A percentile compares a stretch with the other conserved stretches of the same genome.
Evolutionary conservation across 208 protist genomes (phyloP).

Genomic region (Trypanosoma avium): DNA sequence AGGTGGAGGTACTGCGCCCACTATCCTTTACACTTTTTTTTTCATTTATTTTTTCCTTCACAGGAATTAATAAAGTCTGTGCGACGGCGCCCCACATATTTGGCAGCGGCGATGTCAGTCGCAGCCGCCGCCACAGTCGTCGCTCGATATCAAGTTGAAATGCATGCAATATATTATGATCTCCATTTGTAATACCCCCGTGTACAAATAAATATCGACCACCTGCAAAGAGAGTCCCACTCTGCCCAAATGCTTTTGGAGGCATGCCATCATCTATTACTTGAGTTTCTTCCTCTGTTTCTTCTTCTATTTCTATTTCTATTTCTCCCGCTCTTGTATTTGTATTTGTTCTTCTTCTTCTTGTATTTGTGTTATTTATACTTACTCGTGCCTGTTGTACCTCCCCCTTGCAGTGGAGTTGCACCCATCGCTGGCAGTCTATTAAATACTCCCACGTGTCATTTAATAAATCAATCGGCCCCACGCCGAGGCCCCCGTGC

Average conservation of each 20-base stretch:
- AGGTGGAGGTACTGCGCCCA: no score
- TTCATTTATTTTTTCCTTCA: neutral
- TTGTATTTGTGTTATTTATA: no score
- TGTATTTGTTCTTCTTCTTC: no score
- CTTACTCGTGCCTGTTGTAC: no score
- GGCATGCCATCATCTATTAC: conserved; percentile 25
- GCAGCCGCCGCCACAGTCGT: conserved; percentile 33
- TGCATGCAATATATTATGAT: conserved; percentile 19
- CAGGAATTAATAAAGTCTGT: conserved; percentile 39
- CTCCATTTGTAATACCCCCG: conserved; percentile 37
- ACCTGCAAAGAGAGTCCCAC: conserved; percentile 30
- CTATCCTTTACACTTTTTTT: neutral
- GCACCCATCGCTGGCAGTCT: conserved; percentile 36
- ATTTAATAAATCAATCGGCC: conserved; percentile 33
- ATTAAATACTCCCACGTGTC: conserved; percentile 63
- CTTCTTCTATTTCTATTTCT: neutral
- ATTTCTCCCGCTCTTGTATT: neutral
- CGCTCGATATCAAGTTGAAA: conserved; percentile 43
- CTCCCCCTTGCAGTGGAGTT: conserved; percentile 29
- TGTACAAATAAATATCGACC: conserved; percentile 41
- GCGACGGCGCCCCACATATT: conserved; percentile 52
- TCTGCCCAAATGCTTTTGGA: conserved; percentile 57
- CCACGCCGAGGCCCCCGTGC: conserved; percentile 47
- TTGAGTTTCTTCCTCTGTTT: conserved; percentile 1
- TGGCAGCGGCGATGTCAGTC: conserved; percentile 20